Conservation (phyloP, 2,329 filamentous ascomycete species). For the Exophiala phaeomuriformis region DNA sequence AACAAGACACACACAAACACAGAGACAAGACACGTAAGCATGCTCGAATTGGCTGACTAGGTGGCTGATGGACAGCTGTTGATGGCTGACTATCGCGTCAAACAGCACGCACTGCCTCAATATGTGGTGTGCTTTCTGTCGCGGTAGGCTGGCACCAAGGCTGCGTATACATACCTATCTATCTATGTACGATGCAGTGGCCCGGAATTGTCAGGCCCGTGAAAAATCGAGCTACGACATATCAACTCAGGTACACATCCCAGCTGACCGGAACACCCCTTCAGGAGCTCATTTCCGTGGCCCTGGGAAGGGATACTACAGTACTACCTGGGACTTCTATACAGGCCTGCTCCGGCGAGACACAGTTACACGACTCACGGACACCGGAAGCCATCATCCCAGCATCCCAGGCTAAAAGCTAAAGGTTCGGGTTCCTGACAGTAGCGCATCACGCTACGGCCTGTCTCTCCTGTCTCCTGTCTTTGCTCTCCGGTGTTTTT, state of each 20-base stretch:
- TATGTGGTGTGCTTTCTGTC: no score
- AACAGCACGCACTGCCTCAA: background rate
- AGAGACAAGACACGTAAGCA: background rate
- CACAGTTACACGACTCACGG: background rate
- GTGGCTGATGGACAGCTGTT: background rate
- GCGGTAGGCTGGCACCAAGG: no score
- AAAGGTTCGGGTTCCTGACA: conserved; percentile 20
- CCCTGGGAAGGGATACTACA: background rate
- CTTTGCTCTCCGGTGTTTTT: background rate
- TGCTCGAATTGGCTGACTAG: background rate
- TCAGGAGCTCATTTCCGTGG: background rate
- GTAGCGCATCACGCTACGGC: conserved; percentile 12
- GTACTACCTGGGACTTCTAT: background rate
- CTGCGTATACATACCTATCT: no score
- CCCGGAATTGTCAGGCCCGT: no score
- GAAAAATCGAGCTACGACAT: background rate
- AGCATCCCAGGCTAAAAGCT: background rate
- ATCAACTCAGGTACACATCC: background rate
- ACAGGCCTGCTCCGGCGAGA: background rate
- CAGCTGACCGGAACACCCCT: background rate
- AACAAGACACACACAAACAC: background rate
- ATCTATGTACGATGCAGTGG: no score
- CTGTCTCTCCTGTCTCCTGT: background rate
- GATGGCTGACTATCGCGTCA: background rate
- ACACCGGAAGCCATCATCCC: background rate